Evolutionary conservation across 2,329 filamentous ascomycete species (phyloP).

Genomic region (Eurotiales sp.): DNA sequence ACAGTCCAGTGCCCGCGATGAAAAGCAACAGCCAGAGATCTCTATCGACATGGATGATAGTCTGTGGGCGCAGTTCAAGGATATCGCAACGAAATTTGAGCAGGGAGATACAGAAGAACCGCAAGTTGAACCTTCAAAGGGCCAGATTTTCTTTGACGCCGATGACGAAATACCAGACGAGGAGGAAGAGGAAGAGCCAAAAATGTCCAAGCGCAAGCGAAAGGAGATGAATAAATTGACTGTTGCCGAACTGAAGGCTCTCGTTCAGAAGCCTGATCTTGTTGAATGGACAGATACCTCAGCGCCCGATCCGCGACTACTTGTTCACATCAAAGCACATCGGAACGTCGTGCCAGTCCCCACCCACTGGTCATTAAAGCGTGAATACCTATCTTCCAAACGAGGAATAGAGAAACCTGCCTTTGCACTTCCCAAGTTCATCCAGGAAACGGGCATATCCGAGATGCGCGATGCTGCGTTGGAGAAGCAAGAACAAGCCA

Average conservation of each 20-base stretch:
- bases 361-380: conserved; percentile 89
- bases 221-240: conserved; percentile 90
- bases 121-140: conserved; percentile 69
- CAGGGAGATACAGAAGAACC: conserved; percentile 58
- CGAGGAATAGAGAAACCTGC: conserved; percentile 93
- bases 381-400: conserved; percentile 96
- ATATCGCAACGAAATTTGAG: conserved; percentile 77
- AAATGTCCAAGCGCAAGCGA: conserved; percentile 89
- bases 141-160: conserved; percentile 77
- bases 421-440: conserved; percentile 91
- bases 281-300: conserved; percentile 98
- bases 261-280: conserved; percentile 85
- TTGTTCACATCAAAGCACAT: conserved; percentile 92
- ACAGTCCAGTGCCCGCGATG: too few relatives aligned
- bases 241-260: conserved; percentile 89
- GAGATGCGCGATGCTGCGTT: conserved; percentile 97
- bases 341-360: conserved; percentile 95
- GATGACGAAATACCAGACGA: conserved; percentile 84
- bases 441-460: conserved; percentile 92
- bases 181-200: conserved; percentile 58
- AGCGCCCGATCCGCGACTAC: conserved; percentile 78
- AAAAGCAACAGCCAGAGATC: neutral
- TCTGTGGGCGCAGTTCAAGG: conserved; percentile 77
- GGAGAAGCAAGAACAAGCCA: conserved; percentile 91
- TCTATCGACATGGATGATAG: conserved; percentile 56